Base-by-base conservation (phyloP, 2,329 filamentous ascomycete species). In the Diatrype stigma region DNA sequence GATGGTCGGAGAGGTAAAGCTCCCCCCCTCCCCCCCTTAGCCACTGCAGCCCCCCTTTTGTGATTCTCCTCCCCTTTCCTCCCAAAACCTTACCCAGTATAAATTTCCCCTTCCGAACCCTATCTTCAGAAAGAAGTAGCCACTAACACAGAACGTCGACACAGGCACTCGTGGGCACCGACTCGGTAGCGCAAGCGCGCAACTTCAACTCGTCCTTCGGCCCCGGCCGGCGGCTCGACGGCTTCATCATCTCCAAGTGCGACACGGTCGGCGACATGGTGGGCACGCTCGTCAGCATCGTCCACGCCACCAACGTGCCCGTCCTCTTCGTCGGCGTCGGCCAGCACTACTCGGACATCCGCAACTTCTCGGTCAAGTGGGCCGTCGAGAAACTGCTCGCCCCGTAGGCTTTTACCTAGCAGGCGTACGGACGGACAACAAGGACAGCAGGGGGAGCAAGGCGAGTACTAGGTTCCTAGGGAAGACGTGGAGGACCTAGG, bases 241-340 rank as follows among this genome's bases (percentile, higher is more conserved):
- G 94, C 6, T 99, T 99, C 71, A 96, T 99, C 67, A 96, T 99
- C 62, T 93, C 87, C 54, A 99, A 99, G 72, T 97, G 94, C 69
- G 94, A 99, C 73, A 99, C 94, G 0, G 95, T 99, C 35, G 95
- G 94, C n/a, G 93, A 96, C 73, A 97, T 97, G 92, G 91, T 96
- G 42, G 91, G 81, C 60, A 96, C 93, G 2, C 76, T 99, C 56
- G 94, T 99, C 56, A 96, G 90, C 67, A 93, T 99, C 77, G 93
- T 99, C 37, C 93, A 97, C 73, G 93, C 94, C 3, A 99, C 95
- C 3, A 90, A 93, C 26, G 95, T 99, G 44, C 95, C 95, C 0
- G 91, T 99, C 19, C 80, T 97, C 11, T 99, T 99, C 66, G 80
- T 99, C 59, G 94, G 81, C 51, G 82, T 86, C 26, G 84, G 84